A percentile compares a stretch with the other conserved stretches of the same genome.
phyloP scores from a whole-genome alignment of 768 basidiomycete species.

The Termitomyces sp. region DNA sequence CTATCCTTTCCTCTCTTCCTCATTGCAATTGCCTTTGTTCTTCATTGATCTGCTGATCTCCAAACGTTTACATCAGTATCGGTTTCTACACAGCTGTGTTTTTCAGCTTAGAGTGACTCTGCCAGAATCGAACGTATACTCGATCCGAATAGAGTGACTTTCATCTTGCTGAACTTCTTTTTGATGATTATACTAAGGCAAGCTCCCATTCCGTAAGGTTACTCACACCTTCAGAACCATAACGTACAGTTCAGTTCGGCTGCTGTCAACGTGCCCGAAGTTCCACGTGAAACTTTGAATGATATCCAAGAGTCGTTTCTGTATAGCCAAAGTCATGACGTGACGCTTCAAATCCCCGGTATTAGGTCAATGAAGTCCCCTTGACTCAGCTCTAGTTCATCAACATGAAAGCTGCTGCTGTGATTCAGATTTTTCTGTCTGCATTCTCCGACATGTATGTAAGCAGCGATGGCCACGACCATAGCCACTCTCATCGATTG shows the following conservation, averaged over 20 bases:
- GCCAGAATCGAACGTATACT: neutral
- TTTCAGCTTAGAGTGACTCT: neutral
- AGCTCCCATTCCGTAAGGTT: neutral
- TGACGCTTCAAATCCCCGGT: too few species aligned
- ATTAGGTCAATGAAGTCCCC: neutral
- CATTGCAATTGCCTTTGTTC: neutral
- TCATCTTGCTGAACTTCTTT: neutral
- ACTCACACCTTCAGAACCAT: neutral
- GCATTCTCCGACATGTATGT: neutral
- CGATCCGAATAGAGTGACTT: neutral
- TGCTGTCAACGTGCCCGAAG: too few species aligned
- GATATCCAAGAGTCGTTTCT: too few species aligned
- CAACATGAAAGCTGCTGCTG: neutral
- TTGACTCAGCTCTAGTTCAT: neutral
- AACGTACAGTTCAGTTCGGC: neutral
- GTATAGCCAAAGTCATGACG: too few species aligned
- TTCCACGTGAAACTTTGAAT: too few species aligned
- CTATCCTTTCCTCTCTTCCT: too few species aligned
- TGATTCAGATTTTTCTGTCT: neutral
- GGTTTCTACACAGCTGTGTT: too few species aligned
- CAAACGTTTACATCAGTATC: too few species aligned
- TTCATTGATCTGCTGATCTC: too few species aligned
- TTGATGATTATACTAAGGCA: neutral
- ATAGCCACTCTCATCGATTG: conserved; percentile 27
- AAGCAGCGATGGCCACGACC: conserved; percentile 23